Evolutionary conservation across 371 early-diverging fungal species (phyloP), one percentile per base, ranked within the genome.

Genomic region (Lichtheimia hyalospora): DNA sequence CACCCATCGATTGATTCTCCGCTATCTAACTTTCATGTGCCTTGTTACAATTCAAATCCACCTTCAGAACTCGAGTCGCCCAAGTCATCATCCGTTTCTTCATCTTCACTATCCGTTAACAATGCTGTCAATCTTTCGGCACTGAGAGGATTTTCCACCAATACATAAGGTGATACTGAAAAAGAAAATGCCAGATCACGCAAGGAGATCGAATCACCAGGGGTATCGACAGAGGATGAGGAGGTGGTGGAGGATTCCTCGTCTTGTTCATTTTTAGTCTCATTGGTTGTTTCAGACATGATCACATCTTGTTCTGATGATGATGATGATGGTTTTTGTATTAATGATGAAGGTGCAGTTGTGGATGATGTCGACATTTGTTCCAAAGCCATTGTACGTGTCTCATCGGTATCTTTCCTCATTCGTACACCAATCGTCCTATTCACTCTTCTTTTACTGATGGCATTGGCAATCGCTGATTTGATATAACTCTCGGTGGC

Each of bases 401-500:
- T 59, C 13, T 42, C 54, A 3, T 51, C 23, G n/a, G 57, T 62
- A 18, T 62, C 57, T 57, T 60, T 40, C 51, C 28, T n/a, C 69
- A 74, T 68, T 42, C 58, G 49, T n/a, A 87, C 77, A 3, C 89
- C 90, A 53, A 88, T 77, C 1, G 87, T 74, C 46, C 89, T 77
- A 64, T 90, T 89, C 5, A 84, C 75, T 49, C 91, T 75, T 60
- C 85, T 68, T 58, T 90, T 89, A 68, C 77, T 83, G 39, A 91
- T 83, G 39, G 85, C 84, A 42, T 87, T 88, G 28, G 87, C 86
- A 48, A 90, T 79, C 1, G 89, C 81, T 57, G 83, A 87, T 61
- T 89, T 89, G 59, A 91, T 76, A 53, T 91, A 89, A 61, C 84
- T 83, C 84, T 91, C 91, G 57, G 89, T 81, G 3, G 89, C 88